Conservation (phyloP, 2,329 filamentous ascomycete genomes). For the Calonectria pteridis region DNA sequence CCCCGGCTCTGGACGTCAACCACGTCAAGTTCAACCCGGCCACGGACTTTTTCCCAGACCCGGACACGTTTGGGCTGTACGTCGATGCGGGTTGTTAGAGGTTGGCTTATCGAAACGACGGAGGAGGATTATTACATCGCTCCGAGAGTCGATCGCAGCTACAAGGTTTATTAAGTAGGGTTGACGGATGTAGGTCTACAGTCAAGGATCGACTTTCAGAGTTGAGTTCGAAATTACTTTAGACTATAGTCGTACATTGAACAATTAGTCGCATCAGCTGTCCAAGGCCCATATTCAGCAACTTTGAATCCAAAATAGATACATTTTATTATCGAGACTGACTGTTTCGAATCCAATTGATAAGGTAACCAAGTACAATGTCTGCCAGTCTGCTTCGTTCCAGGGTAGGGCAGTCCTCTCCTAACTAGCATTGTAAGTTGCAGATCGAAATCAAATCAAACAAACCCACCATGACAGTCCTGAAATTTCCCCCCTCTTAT, state of each 20-base stretch:
- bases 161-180: slow-evolving; percentile 1
- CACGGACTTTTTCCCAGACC: slow-evolving; percentile 4
- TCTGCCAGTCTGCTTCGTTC: neutral
- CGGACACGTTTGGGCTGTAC: slow-evolving; percentile 19
- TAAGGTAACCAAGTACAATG: neutral
- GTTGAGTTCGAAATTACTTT: neutral
- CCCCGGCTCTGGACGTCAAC: slow-evolving; percentile 10
- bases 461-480: neutral
- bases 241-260: neutral
- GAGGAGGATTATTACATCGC: slow-evolving; percentile 18
- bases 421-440: neutral
- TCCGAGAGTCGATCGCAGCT: slow-evolving; percentile 14
- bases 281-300: neutral
- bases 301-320: neutral
- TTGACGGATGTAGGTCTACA: neutral
- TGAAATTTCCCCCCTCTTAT: neutral
- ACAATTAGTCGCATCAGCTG: neutral
- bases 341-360: neutral
- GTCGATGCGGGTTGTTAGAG: slow-evolving; percentile 2
- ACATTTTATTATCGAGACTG: neutral
- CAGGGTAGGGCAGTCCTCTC: neutral
- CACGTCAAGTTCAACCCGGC: slow-evolving; percentile 17
- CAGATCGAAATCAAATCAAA: neutral
- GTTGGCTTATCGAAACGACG: slow-evolving; percentile 5
- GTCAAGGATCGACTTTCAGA: neutral